Percentiles rank a stretch among this genome's conserved stretches.
Conservation (phyloP, 257 asterid species). For the Solanum clarkiae region DNA sequence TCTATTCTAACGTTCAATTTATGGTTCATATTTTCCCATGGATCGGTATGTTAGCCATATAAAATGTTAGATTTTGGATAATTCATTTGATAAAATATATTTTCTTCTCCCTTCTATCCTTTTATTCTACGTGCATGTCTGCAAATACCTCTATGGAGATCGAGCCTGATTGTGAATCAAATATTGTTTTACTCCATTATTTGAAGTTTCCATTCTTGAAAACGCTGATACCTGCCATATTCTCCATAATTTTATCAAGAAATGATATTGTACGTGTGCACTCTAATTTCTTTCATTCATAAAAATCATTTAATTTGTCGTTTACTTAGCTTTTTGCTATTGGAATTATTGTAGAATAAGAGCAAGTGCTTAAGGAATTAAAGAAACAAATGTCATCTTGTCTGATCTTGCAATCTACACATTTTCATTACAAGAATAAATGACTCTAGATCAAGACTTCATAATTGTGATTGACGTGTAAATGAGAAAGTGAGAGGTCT, state of each 20-base stretch:
- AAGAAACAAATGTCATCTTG: neutral
- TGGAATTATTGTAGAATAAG: neutral
- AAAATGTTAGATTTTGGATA: neutral
- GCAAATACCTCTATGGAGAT: neutral
- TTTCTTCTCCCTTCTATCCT: neutral
- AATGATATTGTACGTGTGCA: neutral
- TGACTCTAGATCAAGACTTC: neutral
- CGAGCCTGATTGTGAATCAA: neutral
- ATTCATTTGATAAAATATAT: neutral
- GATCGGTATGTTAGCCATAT: neutral
- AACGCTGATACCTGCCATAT: neutral
- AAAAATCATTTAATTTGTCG: neutral
- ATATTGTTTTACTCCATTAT: neutral
- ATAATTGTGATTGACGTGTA: neutral
- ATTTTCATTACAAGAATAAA: neutral
- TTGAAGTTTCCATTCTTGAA: neutral
- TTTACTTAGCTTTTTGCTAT: neutral
- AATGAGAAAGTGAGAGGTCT: neutral
- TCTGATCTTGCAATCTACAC: neutral
- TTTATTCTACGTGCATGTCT: neutral
- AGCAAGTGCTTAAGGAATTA: neutral
- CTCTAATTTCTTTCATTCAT: neutral
- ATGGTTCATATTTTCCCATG: neutral
- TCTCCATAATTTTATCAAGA: neutral
- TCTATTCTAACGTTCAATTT: neutral